Percentiles rank a stretch among this genome's conserved stretches.
Conservation (phyloP, 176 grass and related monocot species). For the Eleusine coracana region DNA sequence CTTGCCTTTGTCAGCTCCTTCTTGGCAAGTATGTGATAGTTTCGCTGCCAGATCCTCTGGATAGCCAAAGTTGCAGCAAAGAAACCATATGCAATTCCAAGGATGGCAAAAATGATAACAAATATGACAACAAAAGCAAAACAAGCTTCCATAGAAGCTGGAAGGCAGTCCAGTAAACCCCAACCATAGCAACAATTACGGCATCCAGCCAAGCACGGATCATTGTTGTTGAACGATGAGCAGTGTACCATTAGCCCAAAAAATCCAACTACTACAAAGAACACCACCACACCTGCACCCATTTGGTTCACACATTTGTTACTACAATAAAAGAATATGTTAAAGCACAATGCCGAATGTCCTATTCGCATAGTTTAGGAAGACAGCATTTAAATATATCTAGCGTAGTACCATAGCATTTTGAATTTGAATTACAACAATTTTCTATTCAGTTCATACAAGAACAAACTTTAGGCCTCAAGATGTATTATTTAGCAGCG, state of each 20-base stretch:
- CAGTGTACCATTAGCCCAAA: slow-evolving; percentile 74
- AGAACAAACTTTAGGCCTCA: background rate
- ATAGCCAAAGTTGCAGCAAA: slow-evolving; percentile 77
- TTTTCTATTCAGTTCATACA: background rate
- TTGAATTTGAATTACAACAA: background rate
- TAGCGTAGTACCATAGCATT: background rate
- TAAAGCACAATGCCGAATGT: background rate
- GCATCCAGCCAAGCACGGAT: slow-evolving; percentile 69
- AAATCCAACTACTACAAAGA: slow-evolving; percentile 84
- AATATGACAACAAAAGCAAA: slow-evolving; percentile 81
- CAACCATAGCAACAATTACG: slow-evolving; percentile 75
- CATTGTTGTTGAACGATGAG: slow-evolving; percentile 62
- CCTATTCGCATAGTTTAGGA: background rate
- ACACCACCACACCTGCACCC: slow-evolving; percentile 71
- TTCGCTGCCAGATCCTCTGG: slow-evolving; percentile 87
- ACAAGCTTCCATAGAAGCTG: slow-evolving; percentile 79
- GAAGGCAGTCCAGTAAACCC: slow-evolving; percentile 68
- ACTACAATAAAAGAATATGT: background rate
- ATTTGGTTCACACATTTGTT: slow-evolving; percentile 1
- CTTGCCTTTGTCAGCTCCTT: slow-evolving; percentile 83
- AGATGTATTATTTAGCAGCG: background rate
- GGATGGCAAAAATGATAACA: slow-evolving; percentile 74
- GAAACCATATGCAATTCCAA: slow-evolving; percentile 81
- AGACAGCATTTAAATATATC: background rate
- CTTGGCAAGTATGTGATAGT: slow-evolving; percentile 82